Conservation (phyloP, 176 grass and related monocot species). For the Musa itinerans region DNA sequence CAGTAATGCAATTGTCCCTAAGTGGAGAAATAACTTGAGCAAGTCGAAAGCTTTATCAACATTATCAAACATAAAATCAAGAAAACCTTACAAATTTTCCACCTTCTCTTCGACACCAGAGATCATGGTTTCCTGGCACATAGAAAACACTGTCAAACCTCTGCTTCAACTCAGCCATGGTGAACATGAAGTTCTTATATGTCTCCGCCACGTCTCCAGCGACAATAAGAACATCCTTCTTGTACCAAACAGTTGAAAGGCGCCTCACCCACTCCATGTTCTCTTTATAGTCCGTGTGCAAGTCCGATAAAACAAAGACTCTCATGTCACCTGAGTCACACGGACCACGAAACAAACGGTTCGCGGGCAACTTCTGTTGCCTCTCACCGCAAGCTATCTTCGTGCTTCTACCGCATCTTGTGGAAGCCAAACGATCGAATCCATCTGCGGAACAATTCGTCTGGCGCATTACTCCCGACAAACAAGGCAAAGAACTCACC, state of each 20-base stretch:
- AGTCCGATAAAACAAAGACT: conserved; percentile 83
- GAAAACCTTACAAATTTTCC: conserved; percentile 50
- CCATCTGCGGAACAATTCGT: not conserved
- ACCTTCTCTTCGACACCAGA: conserved; percentile 71
- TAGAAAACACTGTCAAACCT: conserved; percentile 65
- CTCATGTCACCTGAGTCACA: conserved; percentile 25
- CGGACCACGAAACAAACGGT: conserved; percentile 25
- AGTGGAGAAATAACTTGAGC: not conserved
- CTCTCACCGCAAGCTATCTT: not conserved
- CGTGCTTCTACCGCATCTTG: not conserved
- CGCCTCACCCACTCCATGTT: conserved; percentile 96
- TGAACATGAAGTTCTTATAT: conserved; percentile 46
- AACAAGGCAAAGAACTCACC: not conserved
- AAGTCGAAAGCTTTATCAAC: not conserved
- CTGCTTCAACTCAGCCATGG: conserved; percentile 60
- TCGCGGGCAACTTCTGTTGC: conserved; percentile 22
- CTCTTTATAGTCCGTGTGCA: conserved; percentile 82
- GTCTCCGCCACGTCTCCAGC: conserved; percentile 89
- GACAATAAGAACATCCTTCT: conserved; percentile 65
- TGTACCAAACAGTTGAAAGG: conserved; percentile 34
- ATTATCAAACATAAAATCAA: not conserved
- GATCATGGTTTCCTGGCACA: conserved; percentile 88
- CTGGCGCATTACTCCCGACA: not conserved
- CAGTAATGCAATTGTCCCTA: conserved; percentile 1
- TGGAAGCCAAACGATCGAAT: conserved; percentile 1